Percentiles rank a stretch among this genome's conserved stretches.
These are phyloP conservation scores for Leavenworthia alabamica DNA, from an alignment of 345 rosid species.

Conservation along the genomic window DNA sequence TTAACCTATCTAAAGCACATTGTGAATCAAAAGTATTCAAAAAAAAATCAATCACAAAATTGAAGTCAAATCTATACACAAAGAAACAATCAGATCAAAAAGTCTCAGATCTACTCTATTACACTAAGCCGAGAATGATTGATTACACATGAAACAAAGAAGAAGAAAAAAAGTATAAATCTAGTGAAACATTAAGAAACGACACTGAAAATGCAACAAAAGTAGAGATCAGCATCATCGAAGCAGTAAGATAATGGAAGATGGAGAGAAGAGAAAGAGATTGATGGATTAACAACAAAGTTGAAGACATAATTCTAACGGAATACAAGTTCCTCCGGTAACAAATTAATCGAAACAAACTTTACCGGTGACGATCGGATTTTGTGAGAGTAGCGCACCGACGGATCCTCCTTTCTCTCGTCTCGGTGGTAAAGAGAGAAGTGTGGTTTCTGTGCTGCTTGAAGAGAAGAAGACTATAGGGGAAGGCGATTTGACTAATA, in stretches of 20 bases:
- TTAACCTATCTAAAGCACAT: not conserved
- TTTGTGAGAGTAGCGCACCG: not conserved
- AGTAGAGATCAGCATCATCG: conserved; percentile 21
- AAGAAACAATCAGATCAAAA: not conserved
- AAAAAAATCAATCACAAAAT: conserved; percentile 1
- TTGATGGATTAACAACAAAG: conserved; percentile 2
- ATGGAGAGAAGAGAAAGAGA: not conserved
- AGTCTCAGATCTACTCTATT: conserved; percentile 17
- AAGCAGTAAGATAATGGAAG: not conserved
- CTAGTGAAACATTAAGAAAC: conserved; percentile 20
- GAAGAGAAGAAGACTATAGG: conserved; percentile 13
- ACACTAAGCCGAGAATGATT: not conserved
- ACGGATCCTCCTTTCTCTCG: conserved; percentile 22
- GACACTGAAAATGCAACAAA: conserved; percentile 1
- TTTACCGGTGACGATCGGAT: conserved; percentile 27
- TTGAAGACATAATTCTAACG: conserved; percentile 11
- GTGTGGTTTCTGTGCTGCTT: conserved; percentile 30
- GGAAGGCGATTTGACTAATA: conserved; percentile 28
- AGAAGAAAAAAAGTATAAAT: not conserved
- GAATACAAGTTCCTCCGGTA: not conserved
- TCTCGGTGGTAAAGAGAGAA: conserved; percentile 17
- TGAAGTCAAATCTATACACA: not conserved
- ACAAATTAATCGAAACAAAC: conserved; percentile 9
- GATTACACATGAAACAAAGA: not conserved
- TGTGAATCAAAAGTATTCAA: not conserved